Conservation (phyloP, 345 rosid species). For the Microthlaspi erraticum region DNA sequence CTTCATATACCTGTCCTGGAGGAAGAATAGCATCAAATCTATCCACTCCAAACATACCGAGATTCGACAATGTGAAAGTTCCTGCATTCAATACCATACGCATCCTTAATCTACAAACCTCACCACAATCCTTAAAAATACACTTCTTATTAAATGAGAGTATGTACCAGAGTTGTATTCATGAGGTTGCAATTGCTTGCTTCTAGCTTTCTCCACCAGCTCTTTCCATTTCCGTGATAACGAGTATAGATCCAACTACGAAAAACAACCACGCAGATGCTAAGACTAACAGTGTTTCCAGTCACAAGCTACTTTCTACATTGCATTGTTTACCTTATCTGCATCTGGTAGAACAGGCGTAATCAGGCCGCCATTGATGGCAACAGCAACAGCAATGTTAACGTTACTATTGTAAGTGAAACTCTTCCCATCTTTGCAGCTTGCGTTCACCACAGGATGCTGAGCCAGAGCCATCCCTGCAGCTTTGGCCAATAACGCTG, state of each 20-base stretch:
- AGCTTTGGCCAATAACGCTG: conserved; percentile 90
- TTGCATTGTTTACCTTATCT: conserved; percentile 64
- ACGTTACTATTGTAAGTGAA: conserved; percentile 70
- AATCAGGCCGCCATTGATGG: conserved; percentile 89
- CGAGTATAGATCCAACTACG: conserved; percentile 84
- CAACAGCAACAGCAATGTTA: conserved; percentile 95
- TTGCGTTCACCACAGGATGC: conserved; percentile 91
- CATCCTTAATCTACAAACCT: neutral
- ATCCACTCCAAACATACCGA: conserved; percentile 97
- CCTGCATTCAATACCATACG: conserved; percentile 54
- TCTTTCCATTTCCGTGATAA: conserved; percentile 96
- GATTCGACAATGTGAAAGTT: conserved; percentile 90
- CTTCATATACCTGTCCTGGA: conserved; percentile 74
- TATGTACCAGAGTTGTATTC: conserved; percentile 93
- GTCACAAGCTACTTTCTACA: conserved; percentile 27
- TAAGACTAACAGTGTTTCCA: conserved; percentile 1
- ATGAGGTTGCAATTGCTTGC: conserved; percentile 91
- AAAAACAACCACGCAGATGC: conserved; percentile 29
- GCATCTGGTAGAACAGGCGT: conserved; percentile 98
- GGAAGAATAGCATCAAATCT: conserved; percentile 99
- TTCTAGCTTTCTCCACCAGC: conserved; percentile 84
- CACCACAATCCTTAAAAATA: conserved; percentile 5
- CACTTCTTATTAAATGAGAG: conserved; percentile 17
- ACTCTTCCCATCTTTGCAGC: conserved; percentile 88
- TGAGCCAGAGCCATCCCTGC: conserved; percentile 92